phyloP scores from a whole-genome alignment of 176 grass and related monocot species.

The Ensete ventricosum region DNA sequence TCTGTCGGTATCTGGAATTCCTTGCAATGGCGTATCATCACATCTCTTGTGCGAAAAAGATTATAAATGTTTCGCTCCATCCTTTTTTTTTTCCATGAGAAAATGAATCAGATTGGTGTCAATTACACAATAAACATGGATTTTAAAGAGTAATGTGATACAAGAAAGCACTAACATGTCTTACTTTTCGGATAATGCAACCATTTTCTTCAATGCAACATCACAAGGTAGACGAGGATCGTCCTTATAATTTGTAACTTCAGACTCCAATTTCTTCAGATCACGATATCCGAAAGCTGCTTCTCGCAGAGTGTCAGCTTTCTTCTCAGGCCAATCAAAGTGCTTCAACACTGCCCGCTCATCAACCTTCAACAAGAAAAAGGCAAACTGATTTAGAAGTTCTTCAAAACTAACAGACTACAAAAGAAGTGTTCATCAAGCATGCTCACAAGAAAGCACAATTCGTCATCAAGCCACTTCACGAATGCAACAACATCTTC shows the following conservation, averaged over 20 bases:
- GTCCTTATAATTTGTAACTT: constrained; percentile 88
- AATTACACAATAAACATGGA: not conserved
- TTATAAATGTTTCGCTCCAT: constrained; percentile 72
- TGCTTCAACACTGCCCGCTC: constrained; percentile 97
- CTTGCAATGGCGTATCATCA: constrained; percentile 67
- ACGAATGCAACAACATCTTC: constrained; percentile 99
- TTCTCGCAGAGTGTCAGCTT: constrained; percentile 82
- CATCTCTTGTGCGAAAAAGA: constrained; percentile 78
- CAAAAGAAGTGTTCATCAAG: not conserved
- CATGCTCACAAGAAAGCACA: constrained; percentile 77
- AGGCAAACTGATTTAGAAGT: not conserved
- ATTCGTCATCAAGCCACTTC: constrained; percentile 97
- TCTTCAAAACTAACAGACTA: not conserved
- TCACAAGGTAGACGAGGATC: constrained; percentile 73
- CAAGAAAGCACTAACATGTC: not conserved
- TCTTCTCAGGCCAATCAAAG: constrained; percentile 98
- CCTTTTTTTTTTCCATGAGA: constrained; percentile 36
- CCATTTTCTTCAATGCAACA: constrained; percentile 87
- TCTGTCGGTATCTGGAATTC: constrained; percentile 89
- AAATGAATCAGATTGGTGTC: not conserved
- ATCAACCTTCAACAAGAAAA: constrained; percentile 55
- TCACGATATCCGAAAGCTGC: constrained; percentile 96
- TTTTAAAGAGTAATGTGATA: not conserved
- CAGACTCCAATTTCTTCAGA: constrained; percentile 78
- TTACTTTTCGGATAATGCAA: constrained; percentile 86